phyloP scores from a whole-genome alignment of 768 basidiomycete species.

The Naganishia onofrii region DNA sequence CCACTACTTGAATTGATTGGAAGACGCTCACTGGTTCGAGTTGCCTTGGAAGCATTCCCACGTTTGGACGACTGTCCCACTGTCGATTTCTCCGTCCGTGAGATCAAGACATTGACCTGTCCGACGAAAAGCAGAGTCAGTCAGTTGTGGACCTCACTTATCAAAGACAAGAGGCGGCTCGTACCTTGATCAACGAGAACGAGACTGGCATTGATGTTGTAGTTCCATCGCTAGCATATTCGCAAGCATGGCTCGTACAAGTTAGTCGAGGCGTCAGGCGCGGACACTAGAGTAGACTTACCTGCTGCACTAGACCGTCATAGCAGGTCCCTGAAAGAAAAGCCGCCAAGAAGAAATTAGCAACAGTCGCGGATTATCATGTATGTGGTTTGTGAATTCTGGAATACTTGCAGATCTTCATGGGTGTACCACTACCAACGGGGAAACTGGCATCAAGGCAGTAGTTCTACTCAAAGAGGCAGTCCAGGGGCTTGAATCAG shows the following conservation, averaged over 20 bases:
- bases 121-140: neutral
- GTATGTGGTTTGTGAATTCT: too few species aligned
- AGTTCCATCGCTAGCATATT: slow-evolving; percentile 5
- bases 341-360: neutral
- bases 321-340: slow-evolving; percentile 9
- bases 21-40: slow-evolving; percentile 28
- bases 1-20: too few species aligned
- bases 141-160: too few species aligned
- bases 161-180: neutral
- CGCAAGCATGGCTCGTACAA: too few species aligned
- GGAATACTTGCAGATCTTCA: slow-evolving; percentile 13
- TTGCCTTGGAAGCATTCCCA: slow-evolving; percentile 32
- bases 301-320: slow-evolving; percentile 17
- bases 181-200: slow-evolving; percentile 12
- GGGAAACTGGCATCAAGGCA: slow-evolving; percentile 23
- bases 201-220: neutral
- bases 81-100: slow-evolving; percentile 31
- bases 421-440: slow-evolving; percentile 8
- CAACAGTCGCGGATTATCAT: neutral
- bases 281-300: neutral
- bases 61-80: slow-evolving; percentile 37
- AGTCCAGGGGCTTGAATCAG: too few species aligned
- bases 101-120: slow-evolving; percentile 38
- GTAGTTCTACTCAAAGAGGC: neutral
- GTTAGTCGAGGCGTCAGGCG: neutral